These are phyloP conservation scores for Aquilaria malaccensis DNA, from an alignment of 345 rosid genomes.

Conservation along the genomic window DNA sequence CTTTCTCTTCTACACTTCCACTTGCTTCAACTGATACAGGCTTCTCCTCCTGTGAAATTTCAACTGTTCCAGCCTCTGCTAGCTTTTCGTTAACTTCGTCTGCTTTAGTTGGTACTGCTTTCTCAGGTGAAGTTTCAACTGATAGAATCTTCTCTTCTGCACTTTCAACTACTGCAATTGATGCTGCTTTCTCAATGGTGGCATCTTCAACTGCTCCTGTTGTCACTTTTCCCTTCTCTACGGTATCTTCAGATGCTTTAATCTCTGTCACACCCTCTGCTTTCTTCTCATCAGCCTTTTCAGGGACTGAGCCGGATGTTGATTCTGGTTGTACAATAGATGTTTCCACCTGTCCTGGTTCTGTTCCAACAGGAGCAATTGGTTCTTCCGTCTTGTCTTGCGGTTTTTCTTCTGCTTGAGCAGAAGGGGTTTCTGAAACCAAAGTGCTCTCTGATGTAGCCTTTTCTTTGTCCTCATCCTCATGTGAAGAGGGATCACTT, in stretches of 20 bases:
- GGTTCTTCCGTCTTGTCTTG: slow-evolving; percentile 10
- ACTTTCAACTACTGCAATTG: not conserved
- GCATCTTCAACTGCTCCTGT: slow-evolving; percentile 3
- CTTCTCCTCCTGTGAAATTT: slow-evolving; percentile 11
- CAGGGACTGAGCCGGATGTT: not conserved
- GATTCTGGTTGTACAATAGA: not conserved
- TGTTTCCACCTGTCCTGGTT: not conserved
- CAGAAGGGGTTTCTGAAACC: slow-evolving; percentile 2
- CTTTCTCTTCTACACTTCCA: too few species aligned
- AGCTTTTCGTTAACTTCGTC: not conserved
- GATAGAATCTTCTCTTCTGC: slow-evolving; percentile 1
- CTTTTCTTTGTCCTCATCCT: slow-evolving; percentile 10
- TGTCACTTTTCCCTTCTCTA: slow-evolving; percentile 2
- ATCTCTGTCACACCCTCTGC: not conserved
- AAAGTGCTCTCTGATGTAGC: slow-evolving; percentile 4
- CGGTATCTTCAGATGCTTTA: slow-evolving; percentile 5
- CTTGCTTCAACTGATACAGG: not conserved
- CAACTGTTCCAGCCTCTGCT: not conserved
- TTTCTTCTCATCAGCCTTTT: not conserved
- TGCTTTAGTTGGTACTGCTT: not conserved
- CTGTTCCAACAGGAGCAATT: slow-evolving; percentile 1
- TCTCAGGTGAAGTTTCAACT: not conserved
- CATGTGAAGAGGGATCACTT: slow-evolving; percentile 8
- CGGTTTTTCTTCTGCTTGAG: slow-evolving; percentile 8
- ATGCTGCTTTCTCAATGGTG: slow-evolving; percentile 6